These are phyloP conservation scores for Staphylotrichum tortipilum DNA, from an alignment of 495 filamentous ascomycete genomes.

Conservation along the genomic window DNA sequence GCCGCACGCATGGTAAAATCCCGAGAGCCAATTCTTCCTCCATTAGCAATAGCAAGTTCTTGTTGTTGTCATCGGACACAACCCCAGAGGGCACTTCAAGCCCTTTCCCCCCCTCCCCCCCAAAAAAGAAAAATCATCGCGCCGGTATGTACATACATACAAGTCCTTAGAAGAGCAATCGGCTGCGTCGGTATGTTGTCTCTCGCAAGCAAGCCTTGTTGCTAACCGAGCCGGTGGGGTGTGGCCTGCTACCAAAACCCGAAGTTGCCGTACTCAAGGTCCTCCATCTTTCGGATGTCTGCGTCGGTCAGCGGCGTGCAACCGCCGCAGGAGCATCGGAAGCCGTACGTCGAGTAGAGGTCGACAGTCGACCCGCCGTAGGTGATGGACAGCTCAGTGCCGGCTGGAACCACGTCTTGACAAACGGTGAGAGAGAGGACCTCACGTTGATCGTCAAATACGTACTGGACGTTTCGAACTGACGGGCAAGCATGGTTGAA, in stretches of 20 bases:
- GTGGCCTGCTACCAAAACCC: background rate
- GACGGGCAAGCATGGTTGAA: constrained; percentile 31
- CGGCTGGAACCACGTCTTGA: constrained; percentile 14
- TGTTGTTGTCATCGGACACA: too few species aligned
- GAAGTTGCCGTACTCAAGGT: background rate
- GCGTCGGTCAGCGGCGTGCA: constrained; percentile 19
- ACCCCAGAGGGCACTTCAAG: too few species aligned
- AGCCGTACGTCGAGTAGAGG: constrained; percentile 26
- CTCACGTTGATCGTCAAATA: background rate
- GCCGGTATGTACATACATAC: too few species aligned
- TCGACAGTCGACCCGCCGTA: constrained; percentile 21
- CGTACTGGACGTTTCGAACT: constrained; percentile 17
- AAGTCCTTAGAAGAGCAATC: too few species aligned
- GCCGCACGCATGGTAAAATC: too few species aligned
- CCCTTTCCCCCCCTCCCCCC: too few species aligned
- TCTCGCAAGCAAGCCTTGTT: too few species aligned
- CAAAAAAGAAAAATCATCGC: too few species aligned
- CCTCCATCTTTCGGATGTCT: constrained; percentile 4
- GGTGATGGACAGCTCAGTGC: constrained; percentile 25
- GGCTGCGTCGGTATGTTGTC: too few species aligned
- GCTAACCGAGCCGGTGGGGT: too few species aligned
- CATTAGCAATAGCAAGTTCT: too few species aligned
- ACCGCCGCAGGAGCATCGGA: constrained; percentile 26
- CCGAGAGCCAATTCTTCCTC: too few species aligned
- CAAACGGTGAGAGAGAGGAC: constrained; percentile 14